phyloP scores from a whole-genome alignment of 768 basidiomycete genomes.

The Asterophora lycoperdoides region DNA sequence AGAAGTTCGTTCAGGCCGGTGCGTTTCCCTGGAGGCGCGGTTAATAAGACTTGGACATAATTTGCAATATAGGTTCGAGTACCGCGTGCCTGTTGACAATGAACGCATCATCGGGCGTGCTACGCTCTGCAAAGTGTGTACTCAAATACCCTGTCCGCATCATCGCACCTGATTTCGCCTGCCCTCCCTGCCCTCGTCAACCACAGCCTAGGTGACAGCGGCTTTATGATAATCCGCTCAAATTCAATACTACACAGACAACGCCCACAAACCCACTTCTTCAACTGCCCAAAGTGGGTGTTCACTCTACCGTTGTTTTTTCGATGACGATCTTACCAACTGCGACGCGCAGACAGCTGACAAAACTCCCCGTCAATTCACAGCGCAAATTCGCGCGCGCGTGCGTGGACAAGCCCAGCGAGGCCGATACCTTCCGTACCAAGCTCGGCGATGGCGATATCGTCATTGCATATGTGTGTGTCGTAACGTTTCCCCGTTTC shows the following conservation, averaged over 20 bases:
- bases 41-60: not conserved
- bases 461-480: conserved; percentile 47
- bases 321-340: conserved; percentile 3
- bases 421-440: conserved; percentile 41
- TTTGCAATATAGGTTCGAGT: conserved; percentile 61
- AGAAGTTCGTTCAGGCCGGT: conserved; percentile 66
- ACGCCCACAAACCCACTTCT: conserved; percentile 48
- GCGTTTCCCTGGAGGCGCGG: conserved; percentile 21
- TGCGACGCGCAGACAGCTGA: conserved; percentile 42
- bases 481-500: not conserved
- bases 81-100: conserved; percentile 75
- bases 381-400: conserved; percentile 43
- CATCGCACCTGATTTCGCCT: no score
- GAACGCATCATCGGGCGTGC: conserved; percentile 67
- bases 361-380: conserved; percentile 45
- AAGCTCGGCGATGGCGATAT: conserved; percentile 50
- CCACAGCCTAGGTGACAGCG: conserved; percentile 72
- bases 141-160: not conserved
- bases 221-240: conserved; percentile 67
- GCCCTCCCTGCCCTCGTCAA: not conserved
- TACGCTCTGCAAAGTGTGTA: conserved; percentile 75
- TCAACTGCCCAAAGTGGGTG: conserved; percentile 52
- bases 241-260: conserved; percentile 57
- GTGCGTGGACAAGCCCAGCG: conserved; percentile 48
- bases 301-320: not conserved